Evolutionary conservation across 495 filamentous ascomycete genomes (phyloP).

Genomic region (Hyaloscypha bicolor): DNA sequence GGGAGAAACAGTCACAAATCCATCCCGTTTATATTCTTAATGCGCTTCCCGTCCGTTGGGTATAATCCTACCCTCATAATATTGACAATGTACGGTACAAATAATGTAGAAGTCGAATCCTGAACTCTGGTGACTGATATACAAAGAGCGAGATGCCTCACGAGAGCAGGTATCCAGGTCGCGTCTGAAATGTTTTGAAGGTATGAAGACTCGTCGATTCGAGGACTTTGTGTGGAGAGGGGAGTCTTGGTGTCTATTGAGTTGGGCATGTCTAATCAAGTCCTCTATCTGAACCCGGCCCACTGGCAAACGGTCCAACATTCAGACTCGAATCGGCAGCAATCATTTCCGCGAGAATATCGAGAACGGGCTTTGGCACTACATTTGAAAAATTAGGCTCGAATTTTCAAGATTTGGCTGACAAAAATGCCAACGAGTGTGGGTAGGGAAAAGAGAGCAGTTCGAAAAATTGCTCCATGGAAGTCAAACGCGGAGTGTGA

Average conservation of each 20-base stretch:
- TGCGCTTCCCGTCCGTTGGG: not conserved
- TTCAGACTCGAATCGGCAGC: constrained; percentile 78
- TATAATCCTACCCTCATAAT: constrained; percentile 24
- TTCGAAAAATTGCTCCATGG: no score
- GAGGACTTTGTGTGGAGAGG: constrained; percentile 19
- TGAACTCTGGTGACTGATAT: constrained; percentile 21
- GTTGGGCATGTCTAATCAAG: constrained; percentile 25
- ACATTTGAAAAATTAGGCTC: constrained; percentile 26
- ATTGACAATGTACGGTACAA: constrained; percentile 29
- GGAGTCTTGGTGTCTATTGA: constrained; percentile 11
- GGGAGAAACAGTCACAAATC: not conserved
- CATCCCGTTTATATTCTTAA: not conserved
- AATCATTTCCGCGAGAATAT: constrained; percentile 97
- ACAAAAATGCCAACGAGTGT: no score
- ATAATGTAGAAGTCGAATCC: constrained; percentile 12
- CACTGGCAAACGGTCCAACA: constrained; percentile 45
- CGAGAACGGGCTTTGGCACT: constrained; percentile 72
- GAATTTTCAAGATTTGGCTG: constrained; percentile 58
- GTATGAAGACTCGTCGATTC: not conserved
- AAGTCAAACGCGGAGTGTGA: no score
- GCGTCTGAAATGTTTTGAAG: not conserved
- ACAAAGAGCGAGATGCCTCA: constrained; percentile 13
- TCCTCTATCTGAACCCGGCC: constrained; percentile 31
- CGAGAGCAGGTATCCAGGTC: constrained; percentile 26
- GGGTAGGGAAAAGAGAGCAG: no score